Evolutionary conservation across 176 grass and related monocot species (phyloP), one percentile per base, ranked within the genome.

Genomic region (Carex myosuroides): DNA sequence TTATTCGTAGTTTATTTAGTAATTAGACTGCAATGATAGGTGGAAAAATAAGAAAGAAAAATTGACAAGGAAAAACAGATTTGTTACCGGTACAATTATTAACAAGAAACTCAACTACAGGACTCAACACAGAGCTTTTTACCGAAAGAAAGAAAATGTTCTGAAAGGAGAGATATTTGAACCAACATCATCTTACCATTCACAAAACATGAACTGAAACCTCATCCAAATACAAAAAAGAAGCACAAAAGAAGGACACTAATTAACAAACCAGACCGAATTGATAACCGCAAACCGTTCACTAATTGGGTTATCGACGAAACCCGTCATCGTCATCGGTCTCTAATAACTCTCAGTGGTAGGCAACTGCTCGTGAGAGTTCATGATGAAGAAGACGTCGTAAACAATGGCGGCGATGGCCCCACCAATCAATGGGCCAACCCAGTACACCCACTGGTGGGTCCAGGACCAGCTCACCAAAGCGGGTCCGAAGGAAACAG

Each of bases 381-480:
- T 3, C 77, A 8, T 44, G 85, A 93, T 99, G 85, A 99, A 99
- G 88, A 95, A 88, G 6, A 95, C 20, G 32, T 95, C 93, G 64
- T 99, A 95, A 85, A 99, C 46, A 59, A 99, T 0, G 10, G 86
- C 96, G 3, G 96, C 96, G 65, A 99, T 52, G 88, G 84, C 93
- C 0, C 83, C 93, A 69, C 96, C 96, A 85, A 99, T 87, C 75
- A 99, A 88, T 0, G 96, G 96, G n/a, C 96, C 96, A 10, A 88
- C 85, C 96, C 96, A 99, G 89, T 95, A 95, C 29, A 95, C 91
- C 96, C 96, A 99, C 41, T 99, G 96, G 88, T 89, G 64, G 0
- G 55, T 73, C 96, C 96, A 99, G 6, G 85, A 86, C 96, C 96
- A 99, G 93, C 93, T 95, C 83, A 95, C 93, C 30, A 99, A 86